These are phyloP conservation scores for Candida insectorum DNA, from an alignment of 805 yeast genomes.

Conservation along the genomic window DNA sequence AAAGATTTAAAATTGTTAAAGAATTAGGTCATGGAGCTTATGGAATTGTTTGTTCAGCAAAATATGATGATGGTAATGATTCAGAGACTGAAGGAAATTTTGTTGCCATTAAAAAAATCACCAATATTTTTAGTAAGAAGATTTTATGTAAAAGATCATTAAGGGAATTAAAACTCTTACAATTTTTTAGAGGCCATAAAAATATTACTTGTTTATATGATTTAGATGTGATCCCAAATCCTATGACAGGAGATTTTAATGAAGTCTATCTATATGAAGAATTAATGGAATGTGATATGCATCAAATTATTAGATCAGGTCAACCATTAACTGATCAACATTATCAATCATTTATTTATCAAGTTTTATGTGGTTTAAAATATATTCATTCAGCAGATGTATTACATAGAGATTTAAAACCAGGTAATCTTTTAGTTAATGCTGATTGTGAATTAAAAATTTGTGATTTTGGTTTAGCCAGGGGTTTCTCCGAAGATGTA, in stretches of 20 bases:
- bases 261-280: constrained; percentile 94
- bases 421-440: constrained; percentile 87
- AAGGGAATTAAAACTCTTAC: constrained; percentile 82
- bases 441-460: constrained; percentile 96
- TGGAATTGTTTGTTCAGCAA: constrained; percentile 94
- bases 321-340: constrained; percentile 94
- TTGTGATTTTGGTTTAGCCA: constrained; percentile 94
- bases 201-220: constrained; percentile 95
- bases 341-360: constrained; percentile 89
- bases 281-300: constrained; percentile 98
- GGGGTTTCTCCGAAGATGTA: constrained; percentile 81
- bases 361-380: constrained; percentile 83
- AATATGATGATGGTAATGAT: constrained; percentile 66
- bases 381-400: constrained; percentile 92
- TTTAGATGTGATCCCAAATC: constrained; percentile 80
- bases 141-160: constrained; percentile 88
- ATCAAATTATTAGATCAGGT: constrained; percentile 90
- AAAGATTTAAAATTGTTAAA: constrained; percentile 80
- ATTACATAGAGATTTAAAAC: constrained; percentile 90
- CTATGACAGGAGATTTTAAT: constrained; percentile 63
- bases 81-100: constrained; percentile 27
- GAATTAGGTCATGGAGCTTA: constrained; percentile 98
- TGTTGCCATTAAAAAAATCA: constrained; percentile 94
- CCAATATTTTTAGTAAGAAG: constrained; percentile 88
- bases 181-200: constrained; percentile 94